Evolutionary conservation across 176 grass and related monocot genomes (phyloP).

Genomic region (Zea mays): Zm-B73-REFERENCE-NAM-5.0 NC_050096.1:234833001-234833500

Average conservation of each 20-base stretch:
- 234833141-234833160: constrained; percentile 70
- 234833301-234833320: constrained; percentile 16
- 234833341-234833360: background rate
- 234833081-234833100: constrained; percentile 63
- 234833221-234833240: constrained; percentile 40
- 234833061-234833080: constrained; percentile 49
- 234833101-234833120: constrained; percentile 51
- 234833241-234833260: constrained; percentile 35
- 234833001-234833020: constrained; percentile 30
- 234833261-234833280: background rate
- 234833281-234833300: constrained; percentile 27
- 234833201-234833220: constrained; percentile 3
- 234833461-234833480: background rate
- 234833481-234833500: constrained; percentile 30
- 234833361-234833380: constrained; percentile 40
- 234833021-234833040: background rate
- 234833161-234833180: constrained; percentile 59
- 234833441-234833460: constrained; percentile 10
- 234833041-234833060: background rate
- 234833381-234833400: background rate
- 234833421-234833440: background rate
- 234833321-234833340: background rate
- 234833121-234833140: constrained; percentile 50
- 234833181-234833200: constrained; percentile 15
- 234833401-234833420: constrained; percentile 24